Evolutionary conservation across 2,329 filamentous ascomycete genomes (phyloP).

Genomic region (Ascocoryne sarcoides): DNA sequence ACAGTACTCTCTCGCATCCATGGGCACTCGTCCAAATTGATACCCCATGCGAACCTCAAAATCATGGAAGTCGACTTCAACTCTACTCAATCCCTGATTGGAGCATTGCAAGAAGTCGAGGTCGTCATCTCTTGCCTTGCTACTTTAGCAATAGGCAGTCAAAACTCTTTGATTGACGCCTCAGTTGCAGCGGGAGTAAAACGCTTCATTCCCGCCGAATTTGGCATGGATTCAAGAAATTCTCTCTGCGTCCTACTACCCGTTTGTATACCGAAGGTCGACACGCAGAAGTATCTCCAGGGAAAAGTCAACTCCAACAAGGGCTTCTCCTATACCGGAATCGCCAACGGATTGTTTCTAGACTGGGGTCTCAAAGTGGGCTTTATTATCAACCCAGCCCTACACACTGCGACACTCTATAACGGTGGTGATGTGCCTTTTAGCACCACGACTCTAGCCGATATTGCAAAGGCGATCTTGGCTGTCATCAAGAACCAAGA

Average conservation of each 20-base stretch:
- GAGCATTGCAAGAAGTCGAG: conserved; percentile 30
- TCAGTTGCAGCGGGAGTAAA: conserved; percentile 31
- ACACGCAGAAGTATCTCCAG: conserved; percentile 29
- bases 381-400: conserved; percentile 26
- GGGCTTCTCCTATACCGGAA: conserved; percentile 28
- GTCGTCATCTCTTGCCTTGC: conserved; percentile 30
- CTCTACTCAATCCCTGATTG: conserved; percentile 25
- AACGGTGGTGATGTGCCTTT: conserved; percentile 29
- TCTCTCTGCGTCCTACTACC: conserved; percentile 26
- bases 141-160: conserved; percentile 24
- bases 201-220: conserved; percentile 35
- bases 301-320: conserved; percentile 18
- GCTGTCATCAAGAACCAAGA: conserved; percentile 29
- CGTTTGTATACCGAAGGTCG: conserved; percentile 30
- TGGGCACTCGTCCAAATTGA: conserved; percentile 15
- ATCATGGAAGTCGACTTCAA: conserved; percentile 26
- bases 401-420: conserved; percentile 26
- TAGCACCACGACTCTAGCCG: conserved; percentile 35
- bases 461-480: conserved; percentile 38
- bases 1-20: conserved; percentile 36
- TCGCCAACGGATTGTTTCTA: conserved; percentile 31
- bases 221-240: conserved; percentile 32
- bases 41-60: conserved; percentile 20
- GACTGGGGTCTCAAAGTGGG: conserved; percentile 28
- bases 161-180: conserved; percentile 31